Conservation (phyloP, 106 monocot genomes). For the Apostasia shenzhenica region DNA sequence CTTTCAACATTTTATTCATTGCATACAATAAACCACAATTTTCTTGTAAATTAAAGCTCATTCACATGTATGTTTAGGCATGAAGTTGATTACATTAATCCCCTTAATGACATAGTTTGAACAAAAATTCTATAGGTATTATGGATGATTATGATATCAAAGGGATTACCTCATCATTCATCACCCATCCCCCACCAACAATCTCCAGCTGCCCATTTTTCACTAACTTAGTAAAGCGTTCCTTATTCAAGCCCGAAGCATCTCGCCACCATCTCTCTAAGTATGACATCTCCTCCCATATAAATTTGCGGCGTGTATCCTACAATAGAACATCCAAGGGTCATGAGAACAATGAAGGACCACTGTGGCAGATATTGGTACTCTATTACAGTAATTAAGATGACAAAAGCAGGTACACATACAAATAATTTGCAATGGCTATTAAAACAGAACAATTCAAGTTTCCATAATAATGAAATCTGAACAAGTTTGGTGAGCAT, state of each 20-base stretch:
- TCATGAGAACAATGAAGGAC: not conserved
- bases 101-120: not conserved
- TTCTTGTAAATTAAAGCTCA: no score
- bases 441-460: no score
- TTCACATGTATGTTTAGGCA: not conserved
- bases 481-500: no score
- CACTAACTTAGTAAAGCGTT: slow-evolving; percentile 58
- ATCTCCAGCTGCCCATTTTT: slow-evolving; percentile 89
- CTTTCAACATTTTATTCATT: not conserved
- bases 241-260: slow-evolving; percentile 43
- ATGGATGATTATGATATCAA: not conserved
- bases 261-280: slow-evolving; percentile 98
- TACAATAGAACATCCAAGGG: slow-evolving; percentile 14
- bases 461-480: no score
- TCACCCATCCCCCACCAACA: slow-evolving; percentile 98
- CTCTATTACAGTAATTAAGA: no score
- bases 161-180: slow-evolving; percentile 88
- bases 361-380: no score
- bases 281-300: slow-evolving; percentile 99
- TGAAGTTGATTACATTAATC: not conserved
- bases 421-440: no score
- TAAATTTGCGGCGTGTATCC: slow-evolving; percentile 85
- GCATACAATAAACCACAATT: not conserved
- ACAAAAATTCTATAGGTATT: not conserved
- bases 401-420: no score